These are phyloP conservation scores for Phaffomyces thermotolerans DNA, from an alignment of 805 yeast species.

Conservation along the genomic window DNA sequence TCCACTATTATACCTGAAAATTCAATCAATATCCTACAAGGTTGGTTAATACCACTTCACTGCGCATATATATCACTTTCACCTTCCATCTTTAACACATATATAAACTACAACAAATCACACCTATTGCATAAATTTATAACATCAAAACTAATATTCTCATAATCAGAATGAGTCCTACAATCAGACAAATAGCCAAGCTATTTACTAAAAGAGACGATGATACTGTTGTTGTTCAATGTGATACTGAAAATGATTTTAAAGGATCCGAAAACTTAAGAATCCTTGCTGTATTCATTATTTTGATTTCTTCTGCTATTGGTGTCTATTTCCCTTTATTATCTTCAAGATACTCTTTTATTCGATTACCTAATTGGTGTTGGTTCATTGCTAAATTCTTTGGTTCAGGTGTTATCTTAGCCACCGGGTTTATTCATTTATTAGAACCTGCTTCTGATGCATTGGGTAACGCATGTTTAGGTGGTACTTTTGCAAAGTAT, in stretches of 20 bases:
- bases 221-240: slow-evolving; percentile 24
- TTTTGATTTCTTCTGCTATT: slow-evolving; percentile 46
- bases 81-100: no score
- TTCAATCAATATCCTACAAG: no score
- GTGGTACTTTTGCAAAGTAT: slow-evolving; percentile 47
- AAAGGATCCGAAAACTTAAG: slow-evolving; percentile 37
- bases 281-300: slow-evolving; percentile 57
- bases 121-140: no score
- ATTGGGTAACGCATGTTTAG: slow-evolving; percentile 50
- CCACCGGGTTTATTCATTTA: slow-evolving; percentile 75
- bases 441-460: slow-evolving; percentile 62
- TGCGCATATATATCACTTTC: no score
- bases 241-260: slow-evolving; percentile 37
- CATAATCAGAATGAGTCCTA: slow-evolving; percentile 1
- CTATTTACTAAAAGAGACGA: slow-evolving; percentile 17
- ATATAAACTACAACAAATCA: neutral
- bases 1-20: no score
- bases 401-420: slow-evolving; percentile 79
- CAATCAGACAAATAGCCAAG: slow-evolving; percentile 5
- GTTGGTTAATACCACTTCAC: no score
- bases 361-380: slow-evolving; percentile 52
- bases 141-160: no score
- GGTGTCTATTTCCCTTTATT: slow-evolving; percentile 60
- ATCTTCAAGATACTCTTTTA: slow-evolving; percentile 50
- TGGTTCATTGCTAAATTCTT: slow-evolving; percentile 67